Evolutionary conservation across 2,329 filamentous ascomycete species (phyloP), one percentile per base, ranked within the genome.

Genomic region (Colletotrichum spinosum): DNA sequence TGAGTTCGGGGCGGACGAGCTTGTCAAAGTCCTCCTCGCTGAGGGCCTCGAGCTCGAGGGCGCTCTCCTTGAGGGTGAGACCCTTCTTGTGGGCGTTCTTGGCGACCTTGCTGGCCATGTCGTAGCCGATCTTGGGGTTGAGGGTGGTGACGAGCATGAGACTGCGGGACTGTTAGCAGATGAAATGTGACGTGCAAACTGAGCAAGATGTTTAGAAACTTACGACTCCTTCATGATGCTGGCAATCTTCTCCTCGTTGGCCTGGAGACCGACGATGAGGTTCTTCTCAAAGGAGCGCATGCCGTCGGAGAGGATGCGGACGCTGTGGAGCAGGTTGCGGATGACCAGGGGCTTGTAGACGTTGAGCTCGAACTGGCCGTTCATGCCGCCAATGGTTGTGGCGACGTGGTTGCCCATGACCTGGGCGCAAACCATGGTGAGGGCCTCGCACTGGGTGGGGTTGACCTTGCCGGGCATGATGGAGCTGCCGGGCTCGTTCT

Each of bases 401-500:
- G 96, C 93, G 58, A 94, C 91, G 77, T 98, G 90, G 86, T 99
- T 99, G 75, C 96, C 96, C 87, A 98, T 97, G 68, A 99, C 95
- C 81, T 99, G 96, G 17, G 93, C 89, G 84, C 95, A 97, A 67
- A 98, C 86, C 96, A 99, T 99, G 72, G 96, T 98, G 79, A 99
- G 84, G 68, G 94, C 92, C 85, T 99, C 96, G 82, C 94, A 97
- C 83, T 99, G 96, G 38, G 96, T 99, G 38, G 96, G 96, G 85
- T 99, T 99, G 78, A 99, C 96, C 86, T 99, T 99, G 75, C 96
- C 96, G 49, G 96, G 96, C 96, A 99, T 99, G 85, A 99, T 98
- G 72, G 92, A 97, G 75, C 92, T 96, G 69, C 95, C 95, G 39
- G 96, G 96, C 85, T 99, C 96, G 83, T 99, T 99, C 84, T 99